Evolutionary conservation across 2,329 filamentous ascomycete species (phyloP).

Genomic region (Chaetomium strumarium): DNA sequence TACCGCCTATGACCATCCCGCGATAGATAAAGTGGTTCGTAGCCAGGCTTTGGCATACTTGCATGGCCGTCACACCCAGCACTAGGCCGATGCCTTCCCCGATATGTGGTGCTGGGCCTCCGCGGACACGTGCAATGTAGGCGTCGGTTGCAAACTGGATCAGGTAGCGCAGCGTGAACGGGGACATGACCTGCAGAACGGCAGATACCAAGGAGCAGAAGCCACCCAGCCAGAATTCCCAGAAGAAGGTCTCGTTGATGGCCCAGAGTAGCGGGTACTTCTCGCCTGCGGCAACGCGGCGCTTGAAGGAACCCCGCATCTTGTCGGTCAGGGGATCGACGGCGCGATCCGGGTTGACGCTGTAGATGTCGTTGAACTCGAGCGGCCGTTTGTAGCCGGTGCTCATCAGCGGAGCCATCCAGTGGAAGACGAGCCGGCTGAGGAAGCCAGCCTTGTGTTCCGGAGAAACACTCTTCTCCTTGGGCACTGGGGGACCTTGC

Average conservation of each 20-base stretch:
- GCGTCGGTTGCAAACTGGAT: constrained; percentile 81
- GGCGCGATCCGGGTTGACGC: constrained; percentile 73
- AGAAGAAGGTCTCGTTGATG: constrained; percentile 77
- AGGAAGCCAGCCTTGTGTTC: constrained; percentile 71
- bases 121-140: constrained; percentile 55
- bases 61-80: constrained; percentile 79
- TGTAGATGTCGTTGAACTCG: constrained; percentile 80
- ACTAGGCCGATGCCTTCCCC: constrained; percentile 75
- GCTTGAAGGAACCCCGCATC: constrained; percentile 63
- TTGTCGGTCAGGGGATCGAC: constrained; percentile 63
- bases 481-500: constrained; percentile 50
- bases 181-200: constrained; percentile 72
- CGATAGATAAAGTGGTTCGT: constrained; percentile 90
- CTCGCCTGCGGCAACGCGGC: constrained; percentile 59
- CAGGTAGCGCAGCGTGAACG: constrained; percentile 78
- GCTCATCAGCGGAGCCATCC: constrained; percentile 86
- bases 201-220: constrained; percentile 66
- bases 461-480: constrained; percentile 49
- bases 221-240: constrained; percentile 83
- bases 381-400: constrained; percentile 80
- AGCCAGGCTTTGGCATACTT: constrained; percentile 71
- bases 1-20: constrained; percentile 86
- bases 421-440: constrained; percentile 75
- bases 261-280: constrained; percentile 73
- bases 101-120: constrained; percentile 57